Evolutionary conservation across 106 monocot genomes (phyloP), one percentile per base, ranked within the genome.

Genomic region (Dioscorea alata): DNA sequence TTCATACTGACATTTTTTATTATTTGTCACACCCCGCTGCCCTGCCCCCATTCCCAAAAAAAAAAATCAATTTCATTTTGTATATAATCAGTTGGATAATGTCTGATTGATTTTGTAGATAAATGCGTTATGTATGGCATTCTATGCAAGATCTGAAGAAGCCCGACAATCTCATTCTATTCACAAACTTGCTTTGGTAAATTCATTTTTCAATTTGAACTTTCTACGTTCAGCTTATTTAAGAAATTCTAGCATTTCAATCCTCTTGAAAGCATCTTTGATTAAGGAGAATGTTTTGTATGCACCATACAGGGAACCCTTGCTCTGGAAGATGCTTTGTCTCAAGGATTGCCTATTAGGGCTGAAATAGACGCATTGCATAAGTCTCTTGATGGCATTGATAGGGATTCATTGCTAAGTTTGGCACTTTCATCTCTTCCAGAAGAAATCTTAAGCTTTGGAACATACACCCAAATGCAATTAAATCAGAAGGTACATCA

Each of bases 91-190:
- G 5, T 42, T 8, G 42, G 42, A 28, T 42, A 42, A 42, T 42
- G 42, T 42, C 10, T 42, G 6, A 42, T 54, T 18, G 0, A 54
- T 71, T 23, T 65, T 60, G 19, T 61, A 97, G 97, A 83, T 97
- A 76, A 82, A 89, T 78, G 92, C 92, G 4, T 74, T 97, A 64
- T 97, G 89, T 78, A 97, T 97, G 97, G 97, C 97, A 50, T 92
- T 97, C 65, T 87, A 89, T 89, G 97, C 97, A 69, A 82, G 97
- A 74, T 97, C 97, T 35, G 97, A 97, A 81, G 97, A 97, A 78
- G 86, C 97, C 24, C 89, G 82, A 4, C 92, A 92, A 68, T 89
- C 68, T 76, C 84, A 89, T 73, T 89, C 97, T 49, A 79, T 92
- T 83, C 87, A 92, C 77, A 97, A 92, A 58, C 92, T 97, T 80